Base-by-base conservation (phyloP, 495 filamentous ascomycete species). In the Diplogelasinospora grovesii region DNA sequence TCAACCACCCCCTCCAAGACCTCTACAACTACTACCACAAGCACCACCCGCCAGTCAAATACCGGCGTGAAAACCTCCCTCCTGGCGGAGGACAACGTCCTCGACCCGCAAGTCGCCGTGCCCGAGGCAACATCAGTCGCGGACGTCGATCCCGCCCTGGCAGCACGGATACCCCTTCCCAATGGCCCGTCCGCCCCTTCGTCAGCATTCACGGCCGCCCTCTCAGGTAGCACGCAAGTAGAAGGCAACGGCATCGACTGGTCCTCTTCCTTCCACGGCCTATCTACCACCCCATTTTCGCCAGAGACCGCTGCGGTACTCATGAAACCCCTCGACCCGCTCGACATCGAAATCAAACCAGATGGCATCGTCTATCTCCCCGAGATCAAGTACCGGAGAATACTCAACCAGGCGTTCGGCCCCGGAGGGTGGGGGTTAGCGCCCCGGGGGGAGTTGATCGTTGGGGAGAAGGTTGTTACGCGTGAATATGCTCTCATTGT, bases 311-410 rank as follows among this genome's bases (percentile, higher is more conserved):
- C 81, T 3, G 74, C 82, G 21, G 66, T 89, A 4, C 65, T 98
- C 34, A 73, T 87, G 41, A 73, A 76, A 21, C 77, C 77, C 16
- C 66, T 89, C 8, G 63, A 77, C 24, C 63, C 73, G 5, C 74
- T 84, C 13, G 90, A 97, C 61, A 78, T 98, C 31, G 92, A 98
- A 71, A 80, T 97, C 54, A 98, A 98, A 69, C 83, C 86, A 19
- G 92, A 98, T 64, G 92, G 92, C 21, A 93, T 98, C 51, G 69
- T 96, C 33, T 98, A 96, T 58, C 73, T 98, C 39, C 92, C 92
- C 10, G 92, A 98, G 75, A 98, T 98, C 69, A 98, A 98, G 63
- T 98, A 98, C 64, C 72, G 92, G 16, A 72, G 92, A 26, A 95
- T 96, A 42, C 64, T 98, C 49, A 96, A 96, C 56, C 57, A 66